phyloP scores from a whole-genome alignment of 2,329 filamentous ascomycete genomes.

The Clonostachys chloroleuca region DNA sequence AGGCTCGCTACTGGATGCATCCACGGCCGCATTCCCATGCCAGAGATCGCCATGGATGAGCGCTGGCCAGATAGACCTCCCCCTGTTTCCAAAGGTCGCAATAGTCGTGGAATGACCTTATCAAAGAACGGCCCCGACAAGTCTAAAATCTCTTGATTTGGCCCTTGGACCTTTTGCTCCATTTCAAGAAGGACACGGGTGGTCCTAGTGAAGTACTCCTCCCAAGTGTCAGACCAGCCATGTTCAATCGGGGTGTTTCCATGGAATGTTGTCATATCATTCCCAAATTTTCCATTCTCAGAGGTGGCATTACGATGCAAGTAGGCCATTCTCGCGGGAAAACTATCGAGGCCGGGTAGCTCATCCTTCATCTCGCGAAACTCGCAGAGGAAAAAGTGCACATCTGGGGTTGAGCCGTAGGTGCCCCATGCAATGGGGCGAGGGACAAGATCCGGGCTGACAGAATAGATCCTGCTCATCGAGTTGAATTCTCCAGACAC shows the following conservation, averaged over 20 bases:
- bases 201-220: constrained; percentile 17
- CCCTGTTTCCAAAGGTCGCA: constrained; percentile 16
- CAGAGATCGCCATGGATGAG: constrained; percentile 23
- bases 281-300: constrained; percentile 24
- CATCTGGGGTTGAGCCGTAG: background rate
- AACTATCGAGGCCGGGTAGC: background rate
- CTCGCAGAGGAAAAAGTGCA: constrained; percentile 5
- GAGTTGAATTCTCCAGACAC: constrained; percentile 1
- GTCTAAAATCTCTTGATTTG: constrained; percentile 7
- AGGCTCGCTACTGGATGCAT: constrained; percentile 14
- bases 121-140: constrained; percentile 11
- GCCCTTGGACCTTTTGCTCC: constrained; percentile 1
- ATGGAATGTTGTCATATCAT: constrained; percentile 18
- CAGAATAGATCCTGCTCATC: constrained; percentile 1
- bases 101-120: constrained; percentile 18
- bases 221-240: constrained; percentile 26
- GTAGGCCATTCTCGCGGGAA: background rate
- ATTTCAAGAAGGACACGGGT: background rate
- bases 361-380: constrained; percentile 1
- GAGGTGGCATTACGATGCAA: constrained; percentile 8
- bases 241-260: constrained; percentile 16
- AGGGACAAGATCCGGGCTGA: background rate
- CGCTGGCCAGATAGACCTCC: constrained; percentile 19
- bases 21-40: constrained; percentile 21
- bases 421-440: constrained; percentile 1